phyloP scores from a whole-genome alignment of 495 filamentous ascomycete genomes.

The Lophiotrema nucula region DNA sequence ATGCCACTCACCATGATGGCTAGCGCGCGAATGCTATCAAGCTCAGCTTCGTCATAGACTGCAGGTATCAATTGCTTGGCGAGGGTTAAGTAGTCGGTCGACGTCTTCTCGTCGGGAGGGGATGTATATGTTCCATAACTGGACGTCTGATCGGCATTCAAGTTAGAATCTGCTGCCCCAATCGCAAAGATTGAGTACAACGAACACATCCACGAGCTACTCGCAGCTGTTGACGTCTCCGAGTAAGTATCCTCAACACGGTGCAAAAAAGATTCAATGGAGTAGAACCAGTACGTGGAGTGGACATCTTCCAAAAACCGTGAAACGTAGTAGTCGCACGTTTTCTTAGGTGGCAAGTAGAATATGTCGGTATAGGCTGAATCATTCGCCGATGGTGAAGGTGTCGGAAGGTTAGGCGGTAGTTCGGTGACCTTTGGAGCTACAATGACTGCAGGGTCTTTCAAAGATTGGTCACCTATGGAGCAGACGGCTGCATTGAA shows the following conservation, averaged over 20 bases:
- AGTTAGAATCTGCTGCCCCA: slow-evolving; percentile 13
- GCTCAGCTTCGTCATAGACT: slow-evolving; percentile 40
- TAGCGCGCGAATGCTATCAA: slow-evolving; percentile 38
- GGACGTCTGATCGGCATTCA: background rate
- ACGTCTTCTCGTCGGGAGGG: slow-evolving; percentile 23
- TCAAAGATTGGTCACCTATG: background rate
- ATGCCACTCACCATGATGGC: slow-evolving; percentile 32
- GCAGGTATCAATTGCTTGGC: slow-evolving; percentile 36
- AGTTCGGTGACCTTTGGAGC: slow-evolving; percentile 21
- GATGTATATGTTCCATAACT: background rate
- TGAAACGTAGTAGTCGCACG: slow-evolving; percentile 22
- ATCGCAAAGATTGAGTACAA: slow-evolving; percentile 30
- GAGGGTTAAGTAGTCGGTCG: slow-evolving; percentile 33
- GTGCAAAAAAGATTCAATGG: slow-evolving; percentile 19
- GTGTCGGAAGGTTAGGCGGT: slow-evolving; percentile 22
- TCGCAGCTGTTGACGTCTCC: background rate
- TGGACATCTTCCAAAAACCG: slow-evolving; percentile 28
- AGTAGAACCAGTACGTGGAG: slow-evolving; percentile 30
- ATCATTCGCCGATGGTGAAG: slow-evolving; percentile 9
- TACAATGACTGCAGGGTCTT: slow-evolving; percentile 13
- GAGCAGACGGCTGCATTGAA: slow-evolving; percentile 31
- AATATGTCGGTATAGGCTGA: background rate
- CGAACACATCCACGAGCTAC: slow-evolving; percentile 28
- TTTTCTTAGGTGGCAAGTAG: slow-evolving; percentile 22
- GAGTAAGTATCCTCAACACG: slow-evolving; percentile 26